Evolutionary conservation across 208 protist genomes (phyloP).

Genomic region (Trypanosoma melophagium): DNA sequence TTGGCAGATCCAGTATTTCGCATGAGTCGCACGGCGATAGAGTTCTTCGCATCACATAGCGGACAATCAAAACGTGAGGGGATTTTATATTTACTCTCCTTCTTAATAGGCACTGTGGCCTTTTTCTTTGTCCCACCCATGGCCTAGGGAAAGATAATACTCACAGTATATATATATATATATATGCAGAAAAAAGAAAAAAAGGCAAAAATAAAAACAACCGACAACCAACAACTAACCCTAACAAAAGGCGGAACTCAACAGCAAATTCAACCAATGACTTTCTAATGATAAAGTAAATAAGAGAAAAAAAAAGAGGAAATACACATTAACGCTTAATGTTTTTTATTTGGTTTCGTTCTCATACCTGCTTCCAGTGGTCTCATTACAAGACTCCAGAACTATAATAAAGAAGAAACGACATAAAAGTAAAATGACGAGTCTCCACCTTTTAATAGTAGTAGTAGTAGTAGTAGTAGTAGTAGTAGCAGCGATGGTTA

Average conservation of each 20-base stretch:
- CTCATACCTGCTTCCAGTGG: too few species aligned
- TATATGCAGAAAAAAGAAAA: neutral
- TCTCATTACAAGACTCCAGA: too few species aligned
- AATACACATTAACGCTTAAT: too few species aligned
- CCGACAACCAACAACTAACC: too few species aligned
- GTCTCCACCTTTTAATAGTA: too few species aligned
- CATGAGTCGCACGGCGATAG: constrained; percentile 72
- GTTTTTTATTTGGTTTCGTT: too few species aligned
- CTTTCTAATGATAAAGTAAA: neutral
- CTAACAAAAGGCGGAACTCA: too few species aligned
- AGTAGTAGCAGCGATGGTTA: too few species aligned
- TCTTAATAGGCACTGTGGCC: constrained; percentile 78
- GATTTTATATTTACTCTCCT: constrained; percentile 93
- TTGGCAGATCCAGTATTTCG: constrained; percentile 46
- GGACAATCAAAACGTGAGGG: constrained; percentile 86
- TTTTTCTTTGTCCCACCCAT: constrained; percentile 89
- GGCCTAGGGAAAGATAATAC: neutral
- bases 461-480: too few species aligned
- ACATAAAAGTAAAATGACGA: too few species aligned
- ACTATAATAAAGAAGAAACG: too few species aligned
- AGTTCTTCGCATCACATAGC: constrained; percentile 80
- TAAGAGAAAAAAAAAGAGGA: neutral
- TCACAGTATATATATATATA: neutral
- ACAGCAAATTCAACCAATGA: too few species aligned
- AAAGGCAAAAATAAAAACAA: neutral